Conservation (phyloP, 305 asterid genomes). For the Fraxinus greggii region DNA sequence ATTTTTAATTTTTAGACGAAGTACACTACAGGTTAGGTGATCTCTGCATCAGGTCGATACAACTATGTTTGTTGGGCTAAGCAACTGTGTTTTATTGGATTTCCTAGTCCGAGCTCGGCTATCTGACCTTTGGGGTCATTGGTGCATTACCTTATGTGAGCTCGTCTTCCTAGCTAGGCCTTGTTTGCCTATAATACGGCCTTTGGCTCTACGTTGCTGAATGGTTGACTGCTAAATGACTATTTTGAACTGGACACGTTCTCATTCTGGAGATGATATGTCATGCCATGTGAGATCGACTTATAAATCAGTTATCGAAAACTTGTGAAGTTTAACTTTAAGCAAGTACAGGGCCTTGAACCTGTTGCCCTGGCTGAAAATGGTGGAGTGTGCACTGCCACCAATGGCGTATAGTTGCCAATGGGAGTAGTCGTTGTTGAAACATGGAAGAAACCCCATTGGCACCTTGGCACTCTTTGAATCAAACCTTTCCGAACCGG, state of each 20-base stretch:
- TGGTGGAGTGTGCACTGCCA: slow-evolving; percentile 41
- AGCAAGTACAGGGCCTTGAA: slow-evolving; percentile 29
- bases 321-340: too few species aligned
- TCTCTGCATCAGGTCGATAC: too few species aligned
- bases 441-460: slow-evolving; percentile 43
- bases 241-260: too few species aligned
- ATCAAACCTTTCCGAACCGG: slow-evolving; percentile 36
- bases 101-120: neutral
- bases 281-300: neutral
- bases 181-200: neutral
- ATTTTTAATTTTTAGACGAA: too few species aligned
- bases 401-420: slow-evolving; percentile 47
- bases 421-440: slow-evolving; percentile 39
- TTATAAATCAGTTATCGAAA: too few species aligned
- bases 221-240: neutral
- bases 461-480: slow-evolving; percentile 47
- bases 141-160: neutral
- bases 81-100: neutral
- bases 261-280: neutral
- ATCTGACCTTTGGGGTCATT: neutral
- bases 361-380: slow-evolving; percentile 46
- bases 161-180: neutral
- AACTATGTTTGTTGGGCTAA: neutral
- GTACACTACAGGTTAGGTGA: too few species aligned
- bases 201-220: neutral